Evolutionary conservation across 2,329 filamentous ascomycete genomes (phyloP).

Genomic region (Penicillium crustosum): DNA sequence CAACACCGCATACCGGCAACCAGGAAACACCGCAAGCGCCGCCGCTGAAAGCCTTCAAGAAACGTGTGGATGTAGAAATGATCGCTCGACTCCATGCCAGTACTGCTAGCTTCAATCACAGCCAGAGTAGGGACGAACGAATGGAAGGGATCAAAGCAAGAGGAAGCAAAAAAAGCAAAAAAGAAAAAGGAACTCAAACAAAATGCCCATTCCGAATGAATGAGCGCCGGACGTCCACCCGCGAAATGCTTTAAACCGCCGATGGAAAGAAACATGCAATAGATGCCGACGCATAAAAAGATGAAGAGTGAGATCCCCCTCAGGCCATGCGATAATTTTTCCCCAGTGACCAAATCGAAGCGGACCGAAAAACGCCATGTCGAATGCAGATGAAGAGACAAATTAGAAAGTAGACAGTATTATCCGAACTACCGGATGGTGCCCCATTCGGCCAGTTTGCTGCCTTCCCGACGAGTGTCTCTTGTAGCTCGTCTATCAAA

Average conservation of each 20-base stretch:
- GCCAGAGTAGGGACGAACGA: neutral
- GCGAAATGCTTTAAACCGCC: conserved; percentile 26
- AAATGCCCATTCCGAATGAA: neutral
- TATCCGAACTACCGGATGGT: conserved; percentile 61
- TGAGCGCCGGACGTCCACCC: conserved; percentile 16
- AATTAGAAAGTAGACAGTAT: conserved; percentile 11
- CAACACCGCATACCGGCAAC: conserved; percentile 25
- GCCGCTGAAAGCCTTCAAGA: conserved; percentile 28
- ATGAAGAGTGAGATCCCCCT: conserved; percentile 19
- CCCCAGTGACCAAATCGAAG: conserved; percentile 18
- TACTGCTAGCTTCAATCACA: neutral
- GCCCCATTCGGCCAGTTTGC: conserved; percentile 74
- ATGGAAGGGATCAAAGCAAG: conserved; percentile 3
- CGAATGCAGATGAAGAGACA: conserved; percentile 33
- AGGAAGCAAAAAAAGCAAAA: conserved; percentile 9
- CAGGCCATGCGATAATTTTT: conserved; percentile 27
- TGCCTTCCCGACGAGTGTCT: conserved; percentile 64
- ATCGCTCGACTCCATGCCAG: neutral
- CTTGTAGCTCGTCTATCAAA: conserved; percentile 80
- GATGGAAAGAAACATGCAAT: conserved; percentile 27
- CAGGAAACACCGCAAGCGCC: conserved; percentile 36
- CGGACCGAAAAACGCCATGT: conserved; percentile 36
- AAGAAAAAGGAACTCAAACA: conserved; percentile 1
- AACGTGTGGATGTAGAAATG: conserved; percentile 10
- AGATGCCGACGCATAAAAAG: conserved; percentile 32